These are phyloP conservation scores for Apostasia shenzhenica DNA, from an alignment of 106 monocot species.

Conservation along the genomic window DNA sequence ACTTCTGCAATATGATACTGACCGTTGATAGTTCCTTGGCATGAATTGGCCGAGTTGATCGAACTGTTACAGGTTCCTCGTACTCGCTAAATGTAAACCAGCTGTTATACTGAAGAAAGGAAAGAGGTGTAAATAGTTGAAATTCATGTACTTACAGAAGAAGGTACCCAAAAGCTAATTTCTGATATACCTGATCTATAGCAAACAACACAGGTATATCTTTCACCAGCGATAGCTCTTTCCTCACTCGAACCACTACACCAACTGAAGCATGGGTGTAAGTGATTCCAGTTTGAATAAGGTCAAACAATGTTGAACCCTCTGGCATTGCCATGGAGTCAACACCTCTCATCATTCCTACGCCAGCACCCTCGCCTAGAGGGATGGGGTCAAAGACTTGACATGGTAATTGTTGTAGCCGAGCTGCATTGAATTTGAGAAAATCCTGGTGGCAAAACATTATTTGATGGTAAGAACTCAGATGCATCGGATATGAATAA, in stretches of 20 bases:
- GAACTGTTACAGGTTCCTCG: slow-evolving; percentile 64
- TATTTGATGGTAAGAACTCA: background rate
- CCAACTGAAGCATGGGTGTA: slow-evolving; percentile 78
- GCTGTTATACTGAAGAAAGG: slow-evolving; percentile 70
- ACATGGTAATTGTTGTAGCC: slow-evolving; percentile 60
- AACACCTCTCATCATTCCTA: slow-evolving; percentile 39
- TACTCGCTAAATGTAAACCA: slow-evolving; percentile 99
- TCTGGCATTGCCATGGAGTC: slow-evolving; percentile 81
- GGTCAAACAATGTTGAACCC: slow-evolving; percentile 78
- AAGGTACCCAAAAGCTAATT: background rate
- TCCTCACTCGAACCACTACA: slow-evolving; percentile 79
- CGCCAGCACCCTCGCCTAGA: slow-evolving; percentile 88
- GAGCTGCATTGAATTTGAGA: slow-evolving; percentile 77
- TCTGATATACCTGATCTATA: slow-evolving; percentile 68
- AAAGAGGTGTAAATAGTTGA: background rate
- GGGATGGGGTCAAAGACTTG: slow-evolving; percentile 85
- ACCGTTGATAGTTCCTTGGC: slow-evolving; percentile 82
- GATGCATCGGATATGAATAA: background rate
- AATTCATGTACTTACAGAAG: background rate
- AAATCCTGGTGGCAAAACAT: slow-evolving; percentile 53
- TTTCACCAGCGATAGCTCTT: slow-evolving; percentile 82
- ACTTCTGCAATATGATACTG: slow-evolving; percentile 20
- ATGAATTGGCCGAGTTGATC: slow-evolving; percentile 77
- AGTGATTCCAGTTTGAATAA: slow-evolving; percentile 84
- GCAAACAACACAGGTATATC: slow-evolving; percentile 93